A percentile compares a stretch with the other conserved stretches of the same genome.
Evolutionary conservation across 2,329 filamentous ascomycete genomes (phyloP).

Genomic region (Raffaelea albimanens): DNA sequence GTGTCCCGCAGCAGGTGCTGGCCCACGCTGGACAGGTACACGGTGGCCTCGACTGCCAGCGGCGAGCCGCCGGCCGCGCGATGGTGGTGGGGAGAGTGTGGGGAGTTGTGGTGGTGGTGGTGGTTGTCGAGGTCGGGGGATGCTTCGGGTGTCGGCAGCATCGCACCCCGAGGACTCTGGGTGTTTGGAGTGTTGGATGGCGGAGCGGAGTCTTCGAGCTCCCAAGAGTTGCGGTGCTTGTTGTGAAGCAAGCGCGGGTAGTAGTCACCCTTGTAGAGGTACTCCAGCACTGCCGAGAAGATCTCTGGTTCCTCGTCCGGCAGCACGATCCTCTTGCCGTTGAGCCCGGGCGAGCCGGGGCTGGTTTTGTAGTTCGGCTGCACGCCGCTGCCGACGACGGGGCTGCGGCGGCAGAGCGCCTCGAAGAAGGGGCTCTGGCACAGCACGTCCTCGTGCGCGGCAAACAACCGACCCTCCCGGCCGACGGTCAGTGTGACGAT

Average conservation of each 20-base stretch:
- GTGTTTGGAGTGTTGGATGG: constrained; percentile 43
- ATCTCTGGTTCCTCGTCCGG: constrained; percentile 77
- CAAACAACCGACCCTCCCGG: constrained; percentile 78
- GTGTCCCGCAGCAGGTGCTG: constrained; percentile 83
- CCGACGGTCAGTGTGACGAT: constrained; percentile 85
- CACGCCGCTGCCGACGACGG: constrained; percentile 1
- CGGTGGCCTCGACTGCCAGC: constrained; percentile 58
- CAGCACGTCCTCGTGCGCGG: constrained; percentile 88
- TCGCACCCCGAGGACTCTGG: constrained; percentile 16
- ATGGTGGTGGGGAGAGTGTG: constrained; percentile 12
- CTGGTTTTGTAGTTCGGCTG: constrained; percentile 7
- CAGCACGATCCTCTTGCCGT: constrained; percentile 69
- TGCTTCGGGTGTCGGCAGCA: constrained; percentile 29
- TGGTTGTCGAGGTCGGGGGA: constrained; percentile 36
- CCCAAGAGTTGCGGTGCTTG: constrained; percentile 79
- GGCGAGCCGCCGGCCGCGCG: constrained; percentile 10
- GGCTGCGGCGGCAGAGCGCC: constrained; percentile 46
- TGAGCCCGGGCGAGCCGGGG: constrained; percentile 25
- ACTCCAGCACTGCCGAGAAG: constrained; percentile 90
- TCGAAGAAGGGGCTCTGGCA: constrained; percentile 78
- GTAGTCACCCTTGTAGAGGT: constrained; percentile 95
- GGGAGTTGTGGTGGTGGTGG: constrained; percentile 5
- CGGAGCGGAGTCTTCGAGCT: constrained; percentile 63
- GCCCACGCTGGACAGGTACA: constrained; percentile 65
- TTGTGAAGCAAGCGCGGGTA: constrained; percentile 81